Evolutionary conservation across 169 alveolate species (phyloP), one percentile per base, ranked within the genome.

Genomic region (Eimeria maxima): DNA sequence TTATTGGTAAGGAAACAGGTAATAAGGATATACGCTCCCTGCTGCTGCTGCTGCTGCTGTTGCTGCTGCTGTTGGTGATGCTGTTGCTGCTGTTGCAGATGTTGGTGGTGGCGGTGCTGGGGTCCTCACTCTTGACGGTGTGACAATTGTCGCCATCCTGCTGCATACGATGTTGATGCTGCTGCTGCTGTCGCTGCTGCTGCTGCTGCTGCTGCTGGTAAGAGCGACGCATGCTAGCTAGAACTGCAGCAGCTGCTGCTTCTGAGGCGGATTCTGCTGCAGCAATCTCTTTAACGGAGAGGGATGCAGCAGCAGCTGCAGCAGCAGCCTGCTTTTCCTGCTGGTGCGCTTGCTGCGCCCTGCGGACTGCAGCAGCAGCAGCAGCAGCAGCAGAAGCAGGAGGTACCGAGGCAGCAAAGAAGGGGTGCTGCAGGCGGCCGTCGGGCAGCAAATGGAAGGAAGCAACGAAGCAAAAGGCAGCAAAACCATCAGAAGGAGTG

Each of bases 41-140:
- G 87, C 29, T 42, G 87, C 57, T 76, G 87, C 87, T 76, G 87
- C 50, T 76, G 87, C 80, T 69, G 80, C 55, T 74, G 87, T 55
- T 74, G 87, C 57, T 33, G 47, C 2, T 10, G 80, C 27, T 27
- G 38, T 44, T 71, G 29, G 20, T 0, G 47, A 5, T n/a, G 18
- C 5, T 71, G 38, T 33, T 33, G 38, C 38, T 33, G 38, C 38
- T 33, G 38, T 33, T 1, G 38, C 2, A 1, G 38, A 0, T 33
- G 38, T 1, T 33, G 38, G 0, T 33, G 38, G 38, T 33, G 38
- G 38, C 1, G 38, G 2, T 33, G 38, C 18, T 60, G 71, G 7
- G 18, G 29, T 60, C 71, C 71, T 20, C 24, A 7, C 71, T 60
- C 71, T 60, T 33, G 38, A 33, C 38, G 38, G 38, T 0, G 38